Base-by-base conservation (phyloP, 2,329 filamentous ascomycete species). In the Zasmidium angulare region DNA sequence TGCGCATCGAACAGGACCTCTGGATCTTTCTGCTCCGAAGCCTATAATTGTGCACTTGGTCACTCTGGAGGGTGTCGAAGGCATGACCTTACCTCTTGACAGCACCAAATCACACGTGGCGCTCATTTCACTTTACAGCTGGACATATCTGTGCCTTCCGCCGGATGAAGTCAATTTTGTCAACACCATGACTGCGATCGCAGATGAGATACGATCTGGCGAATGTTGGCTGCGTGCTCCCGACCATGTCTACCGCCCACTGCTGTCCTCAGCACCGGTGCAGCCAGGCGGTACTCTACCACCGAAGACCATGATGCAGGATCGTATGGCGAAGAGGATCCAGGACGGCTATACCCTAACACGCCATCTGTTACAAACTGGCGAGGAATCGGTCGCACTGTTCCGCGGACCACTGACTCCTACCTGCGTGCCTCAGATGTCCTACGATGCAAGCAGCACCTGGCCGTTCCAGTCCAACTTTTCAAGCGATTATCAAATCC, bases 181-280 rank as follows among this genome's bases (percentile, higher is more conserved):
- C 6, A 46, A 59, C 31, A 50, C 56, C 6, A 59, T 59, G 50
- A 40, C 24, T 2, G 20, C 12, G 1, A 40, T 53, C 21, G 56
- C 31, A 7, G n/a, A 50, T 17, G 54, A n/a, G 1, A 46, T 59
- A 14, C 23, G 50, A 22, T 46, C 21, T n/a, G 46, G 43, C 4
- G 54, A 56, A 50, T 56, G 54, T 22, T 56, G 54, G 54, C 47
- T 56, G 3, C 54, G 54, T 36, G 54, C 47, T 14, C 23, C 54
- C 2, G 54, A 56, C 29, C n/a, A n/a, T n/a, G n/a, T n/a, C n/a
- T n/a, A n/a, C n/a, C n/a, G n/a, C n/a, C n/a, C n/a, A n/a, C n/a
- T n/a, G n/a, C n/a, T n/a, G n/a, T n/a, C n/a, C n/a, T n/a, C n/a
- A n/a, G n/a, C n/a, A n/a, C n/a, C n/a, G n/a, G n/a, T n/a, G n/a